Evolutionary conservation across 1,284 basidiomycete species (phyloP).

Genomic region (Neolentinus lepideus): DNA sequence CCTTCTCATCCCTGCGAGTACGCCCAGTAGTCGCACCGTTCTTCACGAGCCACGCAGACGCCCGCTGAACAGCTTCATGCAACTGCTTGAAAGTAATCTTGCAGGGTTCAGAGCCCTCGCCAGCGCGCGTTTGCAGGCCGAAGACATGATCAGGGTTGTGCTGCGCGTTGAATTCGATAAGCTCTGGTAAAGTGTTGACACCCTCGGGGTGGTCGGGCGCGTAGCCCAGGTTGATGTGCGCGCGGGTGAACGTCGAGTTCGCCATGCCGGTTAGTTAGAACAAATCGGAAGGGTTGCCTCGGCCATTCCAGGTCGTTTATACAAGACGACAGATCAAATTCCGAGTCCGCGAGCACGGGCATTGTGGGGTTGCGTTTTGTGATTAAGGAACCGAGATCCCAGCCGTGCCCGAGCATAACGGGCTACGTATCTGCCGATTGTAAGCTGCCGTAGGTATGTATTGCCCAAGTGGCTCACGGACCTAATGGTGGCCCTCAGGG

Average conservation of each 20-base stretch:
- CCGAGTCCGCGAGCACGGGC: no score
- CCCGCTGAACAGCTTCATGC: constrained; percentile 22
- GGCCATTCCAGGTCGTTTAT: neutral
- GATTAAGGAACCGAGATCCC: no score
- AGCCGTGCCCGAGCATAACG: no score
- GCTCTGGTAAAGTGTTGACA: constrained; percentile 25
- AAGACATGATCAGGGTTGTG: constrained; percentile 28
- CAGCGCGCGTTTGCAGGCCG: constrained; percentile 22
- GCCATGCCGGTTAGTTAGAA: neutral
- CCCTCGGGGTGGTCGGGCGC: constrained; percentile 17
- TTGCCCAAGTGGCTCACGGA: no score
- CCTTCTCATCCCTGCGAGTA: constrained; percentile 13
- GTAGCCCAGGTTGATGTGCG: constrained; percentile 26
- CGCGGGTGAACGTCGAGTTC: constrained; percentile 20
- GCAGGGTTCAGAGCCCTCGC: constrained; percentile 13
- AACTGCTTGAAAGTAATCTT: constrained; percentile 26
- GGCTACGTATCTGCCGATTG: no score
- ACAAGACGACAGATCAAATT: neutral
- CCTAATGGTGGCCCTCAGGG: no score
- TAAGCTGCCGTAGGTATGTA: no score
- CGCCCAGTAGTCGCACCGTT: constrained; percentile 19
- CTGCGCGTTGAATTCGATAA: constrained; percentile 26
- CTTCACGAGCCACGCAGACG: constrained; percentile 24
- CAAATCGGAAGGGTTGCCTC: neutral
- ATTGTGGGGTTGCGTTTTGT: no score